Evolutionary conservation across 768 basidiomycete species (phyloP).

Genomic region (Psilocybe cubensis): DNA sequence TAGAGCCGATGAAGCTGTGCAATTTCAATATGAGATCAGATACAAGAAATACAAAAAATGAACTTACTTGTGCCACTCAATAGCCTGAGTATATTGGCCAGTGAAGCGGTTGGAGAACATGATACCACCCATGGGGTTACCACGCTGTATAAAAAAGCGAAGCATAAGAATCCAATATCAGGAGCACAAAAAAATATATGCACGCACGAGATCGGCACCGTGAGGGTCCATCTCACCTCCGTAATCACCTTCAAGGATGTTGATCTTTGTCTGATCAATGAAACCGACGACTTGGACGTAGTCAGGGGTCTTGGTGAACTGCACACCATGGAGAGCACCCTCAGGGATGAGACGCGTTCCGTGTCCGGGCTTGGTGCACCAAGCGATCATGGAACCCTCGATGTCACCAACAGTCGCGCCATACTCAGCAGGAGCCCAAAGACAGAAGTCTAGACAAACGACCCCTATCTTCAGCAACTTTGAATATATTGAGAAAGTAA

Average conservation of each 20-base stretch:
- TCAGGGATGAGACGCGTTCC: slow-evolving; percentile 75
- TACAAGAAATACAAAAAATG: neutral
- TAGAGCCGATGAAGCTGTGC: slow-evolving; percentile 82
- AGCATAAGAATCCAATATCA: neutral
- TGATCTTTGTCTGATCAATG: slow-evolving; percentile 64
- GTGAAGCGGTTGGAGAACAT: slow-evolving; percentile 62
- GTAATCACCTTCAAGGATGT: slow-evolving; percentile 54
- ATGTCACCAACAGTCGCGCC: slow-evolving; percentile 64
- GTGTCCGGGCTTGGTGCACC: slow-evolving; percentile 72
- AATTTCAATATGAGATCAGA: slow-evolving; percentile 16
- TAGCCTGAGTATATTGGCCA: slow-evolving; percentile 54
- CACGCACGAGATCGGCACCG: slow-evolving; percentile 58
- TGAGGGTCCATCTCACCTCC: slow-evolving; percentile 84
- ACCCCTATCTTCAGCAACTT: neutral
- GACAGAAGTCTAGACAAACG: slow-evolving; percentile 63
- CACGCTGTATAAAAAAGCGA: slow-evolving; percentile 48
- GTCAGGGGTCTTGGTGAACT: slow-evolving; percentile 62
- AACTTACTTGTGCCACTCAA: slow-evolving; percentile 72
- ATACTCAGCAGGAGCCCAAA: slow-evolving; percentile 61
- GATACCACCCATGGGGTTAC: slow-evolving; percentile 78
- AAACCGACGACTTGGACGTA: slow-evolving; percentile 70
- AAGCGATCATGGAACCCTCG: slow-evolving; percentile 76
- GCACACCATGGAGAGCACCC: slow-evolving; percentile 66
- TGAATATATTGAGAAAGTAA: too few relatives aligned
- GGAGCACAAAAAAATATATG: slow-evolving; percentile 24